Base-by-base conservation (phyloP, 768 basidiomycete genomes). In the Tricholoma furcatifolium region DNA sequence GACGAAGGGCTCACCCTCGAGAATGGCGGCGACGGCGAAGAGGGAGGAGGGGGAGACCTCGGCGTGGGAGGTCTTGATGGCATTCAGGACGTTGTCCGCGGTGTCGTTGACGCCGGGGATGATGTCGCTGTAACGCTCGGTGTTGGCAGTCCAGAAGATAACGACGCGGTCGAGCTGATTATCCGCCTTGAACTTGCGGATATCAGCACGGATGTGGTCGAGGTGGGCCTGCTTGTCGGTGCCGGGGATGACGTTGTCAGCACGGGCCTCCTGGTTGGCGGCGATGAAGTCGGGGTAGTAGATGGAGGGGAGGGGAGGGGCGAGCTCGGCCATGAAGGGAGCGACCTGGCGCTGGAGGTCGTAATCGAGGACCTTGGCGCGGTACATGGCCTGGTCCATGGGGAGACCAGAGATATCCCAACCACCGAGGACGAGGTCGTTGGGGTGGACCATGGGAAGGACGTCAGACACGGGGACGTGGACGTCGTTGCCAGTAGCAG, bases 121-220 rank as follows among this genome's bases (percentile, higher is more conserved):
- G 70, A 99, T 85, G 57, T 93, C 93, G 61, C 89, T 87, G 82
- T 94, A 99, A 53, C 96, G 89, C 78, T 98, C 97, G 15, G 96
- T 99, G 76, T 99, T 98, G 61, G 92, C 94, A 14, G 96, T 98
- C 96, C 96, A 98, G 78, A 98, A 95, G 57, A 98, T 88, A 62
- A 99, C 72, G 56, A 92, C 83, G 53, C 88, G 88, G 69, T 95
- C 95, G 43, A 98, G 84, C 17, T 72, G 76, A 67, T 98, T 83
- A 55, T 84, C 74, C 48, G 74, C 64, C 77, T 98, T 98, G 83
- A 98, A 98, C 50, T 83, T 80, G 62, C 93, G 90, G 67, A 98
- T 98, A 65, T 98, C 93, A n/a, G 78, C 78, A 50, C 95, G 89
- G 64, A 98, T 85, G 54, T 89, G 86, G 56, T 97, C 92, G 50